Evolutionary conservation across 331 rosid species (phyloP), one percentile per base, ranked within the genome.

Genomic region (Rhamnella rubrinervis): DNA sequence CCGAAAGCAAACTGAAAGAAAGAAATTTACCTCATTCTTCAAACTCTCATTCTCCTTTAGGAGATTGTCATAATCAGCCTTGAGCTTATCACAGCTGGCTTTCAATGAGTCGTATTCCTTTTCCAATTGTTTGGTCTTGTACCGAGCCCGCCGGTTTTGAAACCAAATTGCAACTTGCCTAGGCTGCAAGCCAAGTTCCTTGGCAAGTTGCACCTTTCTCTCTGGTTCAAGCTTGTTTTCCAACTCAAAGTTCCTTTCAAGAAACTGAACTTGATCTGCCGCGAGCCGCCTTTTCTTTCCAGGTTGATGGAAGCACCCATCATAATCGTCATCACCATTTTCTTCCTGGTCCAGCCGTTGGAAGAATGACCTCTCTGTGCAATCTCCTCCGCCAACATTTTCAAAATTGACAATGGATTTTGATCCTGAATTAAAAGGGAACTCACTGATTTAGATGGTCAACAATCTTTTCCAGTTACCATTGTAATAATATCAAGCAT

Each of bases 81-180:
- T 83, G 76, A 93, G 97, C 73, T 73, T 74, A 23, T 81, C 85
- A 73, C 38, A 89, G 71, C 87, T 79, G 67, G 91, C 71, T 71
- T 83, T 88, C 86, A 93, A 77, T 12, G 79, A 68, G 59, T 72
- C 89, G 56, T 84, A 89, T 23, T 91, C 98, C 79, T 78, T 87
- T 11, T 87, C 96, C 12, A 93, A 82, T 67, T 85, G 97, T 40
- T 93, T 93, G 41, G 88, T 85, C 75, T 93, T 93, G 68, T 75
- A 89, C 55, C 97, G 87, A 51, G 96, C 98, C 20, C 98, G 82
- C 65, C 98, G 72, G 77, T 93, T 93, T 74, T 93, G 98, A 57
- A 93, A 93, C 98, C 98, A 93, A 47, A 93, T 87, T 9, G 98
- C 96, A 9, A 93, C 95, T 89, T 93, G 98, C 64, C 98, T 88